Base-by-base conservation (phyloP, 2,329 filamentous ascomycete genomes). In the Penicillium aurantiogriseum region DNA sequence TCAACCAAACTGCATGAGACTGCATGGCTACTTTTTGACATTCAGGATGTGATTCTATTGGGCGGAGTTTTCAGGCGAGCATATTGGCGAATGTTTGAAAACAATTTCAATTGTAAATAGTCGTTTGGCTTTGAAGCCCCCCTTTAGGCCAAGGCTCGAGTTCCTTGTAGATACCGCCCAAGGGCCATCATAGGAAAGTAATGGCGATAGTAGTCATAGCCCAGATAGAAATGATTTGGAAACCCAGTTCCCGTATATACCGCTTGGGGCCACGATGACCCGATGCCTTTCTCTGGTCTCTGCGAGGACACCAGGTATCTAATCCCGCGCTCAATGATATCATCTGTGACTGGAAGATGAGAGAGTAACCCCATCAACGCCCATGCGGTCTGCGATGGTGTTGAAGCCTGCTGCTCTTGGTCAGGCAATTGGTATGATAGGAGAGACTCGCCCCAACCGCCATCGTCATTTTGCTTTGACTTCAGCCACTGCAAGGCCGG, bases 361-460 rank as follows among this genome's bases (percentile, higher is more conserved):
- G 48, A 7, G 17, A 51, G 13, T 8, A 51, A 23, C 3, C 38
- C 48, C 48, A 43, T 43, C 11, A 51, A 29, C 8, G 48, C 48
- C 48, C 38, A 51, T 13, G 48, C 48, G 17, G 48, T 51, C 13
- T 75, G 72, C 5, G 72, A 68, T 0, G 73, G 54, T 1, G 69
- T 74, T 7, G 67, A 69, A 0, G 62, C 66, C 27, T 50, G 54
- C 1, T 57, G 63, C 11, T 56, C 62, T 10, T 25, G 40, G 3
- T 49, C 13, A 4, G 61, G 50, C 49, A 62, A 40, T 10, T 52
- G 29, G 43, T 74, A 74, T 0, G 68, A 60, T 0, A 51, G 44
- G 0, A 69, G 17, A 0, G 52, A 54, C 40, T 74, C 71, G 29
- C 71, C 71, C 71, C 71, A 74, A 8, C 72, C 70, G 1, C 72